These are phyloP conservation scores for Candida railenensis DNA, from an alignment of 805 yeast genomes.

Conservation along the genomic window DNA sequence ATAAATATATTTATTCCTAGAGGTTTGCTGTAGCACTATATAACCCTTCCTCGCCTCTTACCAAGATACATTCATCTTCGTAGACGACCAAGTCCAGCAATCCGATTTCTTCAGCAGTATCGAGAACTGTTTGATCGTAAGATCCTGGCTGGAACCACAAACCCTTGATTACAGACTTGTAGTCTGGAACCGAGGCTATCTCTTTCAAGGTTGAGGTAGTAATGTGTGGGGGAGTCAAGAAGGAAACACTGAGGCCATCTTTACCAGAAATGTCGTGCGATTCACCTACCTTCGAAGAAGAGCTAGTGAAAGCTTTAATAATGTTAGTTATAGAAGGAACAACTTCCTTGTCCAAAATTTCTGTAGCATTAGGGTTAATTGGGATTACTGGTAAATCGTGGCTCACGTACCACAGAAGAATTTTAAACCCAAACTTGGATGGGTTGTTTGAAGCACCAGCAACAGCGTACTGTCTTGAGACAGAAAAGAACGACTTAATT, in stretches of 20 bases:
- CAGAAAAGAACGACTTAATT: slow-evolving; percentile 49
- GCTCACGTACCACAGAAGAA: slow-evolving; percentile 62
- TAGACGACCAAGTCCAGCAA: slow-evolving; percentile 31
- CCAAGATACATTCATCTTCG: slow-evolving; percentile 69
- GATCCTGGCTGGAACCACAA: slow-evolving; percentile 89
- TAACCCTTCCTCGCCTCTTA: slow-evolving; percentile 58
- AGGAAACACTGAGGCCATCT: slow-evolving; percentile 58
- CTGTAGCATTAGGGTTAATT: slow-evolving; percentile 55
- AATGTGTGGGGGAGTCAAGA: slow-evolving; percentile 73
- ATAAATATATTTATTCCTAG: neutral
- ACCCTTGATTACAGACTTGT: slow-evolving; percentile 44
- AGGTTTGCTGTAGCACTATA: slow-evolving; percentile 22
- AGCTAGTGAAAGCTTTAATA: slow-evolving; percentile 13
- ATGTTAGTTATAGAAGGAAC: slow-evolving; percentile 29
- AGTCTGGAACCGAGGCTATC: slow-evolving; percentile 39
- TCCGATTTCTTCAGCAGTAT: slow-evolving; percentile 37
- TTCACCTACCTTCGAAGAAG: slow-evolving; percentile 15
- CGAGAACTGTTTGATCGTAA: slow-evolving; percentile 52
- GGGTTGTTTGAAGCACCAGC: slow-evolving; percentile 71
- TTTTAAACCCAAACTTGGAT: slow-evolving; percentile 67
- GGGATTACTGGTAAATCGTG: slow-evolving; percentile 62
- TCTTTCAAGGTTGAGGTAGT: slow-evolving; percentile 38
- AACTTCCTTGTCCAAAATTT: slow-evolving; percentile 46
- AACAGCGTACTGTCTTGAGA: slow-evolving; percentile 56
- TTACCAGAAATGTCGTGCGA: slow-evolving; percentile 21